A percentile compares a stretch with the other conserved stretches of the same genome.
Conservation (phyloP, 768 basidiomycete species). For the Neoboletus magnificus region DNA sequence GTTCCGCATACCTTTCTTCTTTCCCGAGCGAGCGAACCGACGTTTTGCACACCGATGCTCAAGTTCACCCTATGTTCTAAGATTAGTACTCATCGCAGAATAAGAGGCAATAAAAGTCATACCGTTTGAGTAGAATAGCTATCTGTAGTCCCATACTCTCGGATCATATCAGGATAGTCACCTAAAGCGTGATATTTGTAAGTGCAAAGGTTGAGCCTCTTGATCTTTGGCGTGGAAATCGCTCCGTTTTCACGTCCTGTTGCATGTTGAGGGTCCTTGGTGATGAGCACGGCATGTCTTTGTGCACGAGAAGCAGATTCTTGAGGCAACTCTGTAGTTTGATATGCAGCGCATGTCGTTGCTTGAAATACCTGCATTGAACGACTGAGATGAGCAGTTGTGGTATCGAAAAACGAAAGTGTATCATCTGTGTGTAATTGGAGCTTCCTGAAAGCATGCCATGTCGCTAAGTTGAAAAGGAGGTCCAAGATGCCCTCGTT, state of each 20-base stretch:
- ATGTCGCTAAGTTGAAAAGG: not conserved
- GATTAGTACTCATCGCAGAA: no score
- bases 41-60: no score
- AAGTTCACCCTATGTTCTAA: no score
- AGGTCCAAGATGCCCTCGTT: not conserved
- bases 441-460: not conserved
- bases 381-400: no score
- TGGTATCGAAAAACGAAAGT: not conserved
- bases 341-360: not conserved
- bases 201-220: constrained; percentile 12
- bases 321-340: not conserved
- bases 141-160: no score
- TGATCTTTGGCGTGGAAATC: not conserved
- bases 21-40: constrained; percentile 21
- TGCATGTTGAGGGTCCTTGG: not conserved
- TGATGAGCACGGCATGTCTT: not conserved
- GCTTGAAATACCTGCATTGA: not conserved
- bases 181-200: no score
- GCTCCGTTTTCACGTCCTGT: no score
- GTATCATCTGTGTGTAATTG: not conserved
- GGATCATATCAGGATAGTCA: no score
- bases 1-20: not conserved
- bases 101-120: no score
- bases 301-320: not conserved
- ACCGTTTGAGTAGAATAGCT: no score